Percentiles rank a stretch among this genome's conserved stretches.
Evolutionary conservation across 1,139 yeast genomes (phyloP).

Genomic region (Yamadazyma sp.): DNA sequence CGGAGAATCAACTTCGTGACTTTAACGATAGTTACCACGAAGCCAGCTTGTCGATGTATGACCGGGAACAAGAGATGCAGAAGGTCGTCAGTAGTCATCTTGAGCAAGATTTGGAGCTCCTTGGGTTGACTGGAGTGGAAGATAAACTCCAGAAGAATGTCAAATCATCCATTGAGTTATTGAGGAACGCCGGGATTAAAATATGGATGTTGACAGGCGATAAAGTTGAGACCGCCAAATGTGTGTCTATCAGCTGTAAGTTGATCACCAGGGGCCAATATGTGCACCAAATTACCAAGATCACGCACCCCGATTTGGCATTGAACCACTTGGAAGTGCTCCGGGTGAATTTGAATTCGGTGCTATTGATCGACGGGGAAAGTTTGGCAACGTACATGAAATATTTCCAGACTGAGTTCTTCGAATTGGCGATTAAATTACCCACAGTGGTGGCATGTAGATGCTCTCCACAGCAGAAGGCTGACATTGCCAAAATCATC

Average conservation of each 20-base stretch:
- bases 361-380: constrained; percentile 91
- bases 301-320: constrained; percentile 62
- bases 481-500: constrained; percentile 85
- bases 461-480: constrained; percentile 98
- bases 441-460: constrained; percentile 98
- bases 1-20: constrained; percentile 52
- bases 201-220: constrained; percentile 99
- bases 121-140: constrained; percentile 97
- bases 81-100: constrained; percentile 64
- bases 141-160: constrained; percentile 91
- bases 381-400: constrained; percentile 71
- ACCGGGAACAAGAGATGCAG: constrained; percentile 75
- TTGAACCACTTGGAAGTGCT: constrained; percentile 72
- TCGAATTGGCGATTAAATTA: constrained; percentile 67
- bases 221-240: constrained; percentile 95
- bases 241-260: constrained; percentile 93
- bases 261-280: constrained; percentile 91
- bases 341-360: constrained; percentile 63
- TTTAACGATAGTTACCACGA: constrained; percentile 65
- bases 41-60: constrained; percentile 77
- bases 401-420: constrained; percentile 67
- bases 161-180: constrained; percentile 84
- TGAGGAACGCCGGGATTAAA: constrained; percentile 93
- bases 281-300: constrained; percentile 79
- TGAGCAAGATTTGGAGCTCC: constrained; percentile 80